Evolutionary conservation across 192 early-diverging fungal species (phyloP).

Genomic region (Backusella mclennaniae): DNA sequence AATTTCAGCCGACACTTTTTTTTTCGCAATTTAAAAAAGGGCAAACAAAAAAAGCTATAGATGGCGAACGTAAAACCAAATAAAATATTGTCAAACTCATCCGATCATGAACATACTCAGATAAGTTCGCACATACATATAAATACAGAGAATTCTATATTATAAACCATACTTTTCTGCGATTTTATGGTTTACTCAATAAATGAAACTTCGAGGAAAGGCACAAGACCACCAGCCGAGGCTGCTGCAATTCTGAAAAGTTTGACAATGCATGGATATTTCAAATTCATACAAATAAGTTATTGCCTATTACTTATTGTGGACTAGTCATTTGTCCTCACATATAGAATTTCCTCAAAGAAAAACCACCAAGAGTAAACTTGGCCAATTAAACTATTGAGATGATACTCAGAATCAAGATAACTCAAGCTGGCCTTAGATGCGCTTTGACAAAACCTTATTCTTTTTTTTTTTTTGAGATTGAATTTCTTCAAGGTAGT

Average conservation of each 20-base stretch:
- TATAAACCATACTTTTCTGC: too few species aligned
- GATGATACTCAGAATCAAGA: background rate
- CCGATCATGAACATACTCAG: too few species aligned
- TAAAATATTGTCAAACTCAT: too few species aligned
- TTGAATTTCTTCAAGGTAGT: background rate
- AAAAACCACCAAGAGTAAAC: background rate
- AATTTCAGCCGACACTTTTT: background rate
- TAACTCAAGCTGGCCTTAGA: background rate
- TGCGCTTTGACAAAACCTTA: background rate
- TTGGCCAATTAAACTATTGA: background rate
- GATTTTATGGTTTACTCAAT: background rate
- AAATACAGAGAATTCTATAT: background rate
- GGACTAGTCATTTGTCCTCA: background rate
- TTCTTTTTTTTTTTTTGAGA: background rate
- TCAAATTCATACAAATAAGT: background rate
- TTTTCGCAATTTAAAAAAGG: too few species aligned
- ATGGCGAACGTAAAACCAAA: too few species aligned
- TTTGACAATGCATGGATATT: background rate
- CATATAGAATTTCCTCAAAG: background rate
- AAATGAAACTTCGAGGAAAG: background rate
- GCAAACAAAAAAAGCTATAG: too few species aligned
- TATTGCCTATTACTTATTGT: background rate
- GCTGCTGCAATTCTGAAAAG: background rate
- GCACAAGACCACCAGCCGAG: background rate
- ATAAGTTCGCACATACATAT: background rate